Percentiles rank a stretch among this genome's conserved stretches.
Conservation (phyloP, 164 flowering plant genomes). For the Warburgia ugandensis region DNA sequence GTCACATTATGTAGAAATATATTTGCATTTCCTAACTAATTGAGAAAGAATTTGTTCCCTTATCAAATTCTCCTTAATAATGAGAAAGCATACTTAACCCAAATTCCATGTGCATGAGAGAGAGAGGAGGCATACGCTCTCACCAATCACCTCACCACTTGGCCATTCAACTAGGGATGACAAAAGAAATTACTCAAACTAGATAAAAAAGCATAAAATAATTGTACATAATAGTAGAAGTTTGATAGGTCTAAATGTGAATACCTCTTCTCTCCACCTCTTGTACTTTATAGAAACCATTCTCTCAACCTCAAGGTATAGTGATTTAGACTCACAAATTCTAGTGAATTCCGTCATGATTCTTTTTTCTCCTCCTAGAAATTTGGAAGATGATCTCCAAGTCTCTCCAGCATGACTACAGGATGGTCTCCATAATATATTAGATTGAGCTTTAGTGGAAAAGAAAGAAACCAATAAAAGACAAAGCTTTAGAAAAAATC, state of each 20-base stretch:
- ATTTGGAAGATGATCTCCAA: conserved; percentile 68
- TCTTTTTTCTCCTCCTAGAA: conserved; percentile 61
- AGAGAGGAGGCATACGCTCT: conserved; percentile 41
- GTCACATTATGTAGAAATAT: no score
- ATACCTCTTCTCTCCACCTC: conserved; percentile 63
- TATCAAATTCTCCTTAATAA: neutral
- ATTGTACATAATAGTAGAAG: neutral
- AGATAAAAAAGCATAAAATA: neutral
- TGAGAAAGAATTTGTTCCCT: no score
- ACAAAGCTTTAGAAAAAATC: neutral
- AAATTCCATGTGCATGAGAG: neutral
- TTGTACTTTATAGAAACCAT: conserved; percentile 48
- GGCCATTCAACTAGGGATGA: conserved; percentile 49
- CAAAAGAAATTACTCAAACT: conserved; percentile 8
- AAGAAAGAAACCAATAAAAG: neutral
- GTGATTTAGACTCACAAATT: conserved; percentile 86
- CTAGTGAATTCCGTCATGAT: conserved; percentile 43
- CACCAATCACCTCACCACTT: conserved; percentile 62
- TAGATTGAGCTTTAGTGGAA: conserved; percentile 51
- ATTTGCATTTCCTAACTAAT: no score
- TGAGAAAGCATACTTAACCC: neutral
- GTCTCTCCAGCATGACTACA: conserved; percentile 54
- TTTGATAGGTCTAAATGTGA: neutral
- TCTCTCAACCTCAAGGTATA: conserved; percentile 65
- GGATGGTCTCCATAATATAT: conserved; percentile 83